These are phyloP conservation scores for Royoungia palumana DNA, from an alignment of 768 basidiomycete species.

Conservation along the genomic window DNA sequence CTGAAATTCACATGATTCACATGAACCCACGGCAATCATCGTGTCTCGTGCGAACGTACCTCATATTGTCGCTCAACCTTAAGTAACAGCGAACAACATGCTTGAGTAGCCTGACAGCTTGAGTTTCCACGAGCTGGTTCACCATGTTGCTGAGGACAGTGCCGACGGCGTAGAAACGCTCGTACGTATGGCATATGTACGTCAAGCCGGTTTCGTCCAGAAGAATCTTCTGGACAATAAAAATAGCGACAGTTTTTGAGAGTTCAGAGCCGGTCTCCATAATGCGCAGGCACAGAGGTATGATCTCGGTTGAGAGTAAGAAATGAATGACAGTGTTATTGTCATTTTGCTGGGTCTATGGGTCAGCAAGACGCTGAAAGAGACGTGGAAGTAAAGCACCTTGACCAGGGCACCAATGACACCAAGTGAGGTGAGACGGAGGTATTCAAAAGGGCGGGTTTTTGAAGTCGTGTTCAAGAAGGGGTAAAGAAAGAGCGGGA, in stretches of 20 bases:
- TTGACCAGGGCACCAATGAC: slow-evolving; percentile 99
- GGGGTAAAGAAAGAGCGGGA: slow-evolving; percentile 92
- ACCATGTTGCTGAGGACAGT: slow-evolving; percentile 99
- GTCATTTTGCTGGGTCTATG: slow-evolving; percentile 84
- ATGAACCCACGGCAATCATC: slow-evolving; percentile 8
- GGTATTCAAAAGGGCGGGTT: slow-evolving; percentile 99
- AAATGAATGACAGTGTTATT: slow-evolving; percentile 99
- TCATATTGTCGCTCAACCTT: slow-evolving; percentile 90
- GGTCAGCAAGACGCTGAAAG: slow-evolving; percentile 9
- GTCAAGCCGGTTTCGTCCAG: slow-evolving; percentile 96
- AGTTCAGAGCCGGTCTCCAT: slow-evolving; percentile 99
- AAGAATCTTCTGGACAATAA: slow-evolving; percentile 98
- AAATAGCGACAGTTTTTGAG: slow-evolving; percentile 98
- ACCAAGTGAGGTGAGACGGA: slow-evolving; percentile 97
- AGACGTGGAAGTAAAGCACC: slow-evolving; percentile 40
- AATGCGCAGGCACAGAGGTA: slow-evolving; percentile 96
- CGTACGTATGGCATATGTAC: slow-evolving; percentile 99
- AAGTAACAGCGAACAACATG: slow-evolving; percentile 98
- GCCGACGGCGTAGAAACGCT: slow-evolving; percentile 98
- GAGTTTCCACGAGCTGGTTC: slow-evolving; percentile 94
- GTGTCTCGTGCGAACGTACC: slow-evolving; percentile 48
- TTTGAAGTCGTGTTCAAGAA: slow-evolving; percentile 99
- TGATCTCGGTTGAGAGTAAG: slow-evolving; percentile 97
- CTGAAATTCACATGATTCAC: slow-evolving; percentile 38
- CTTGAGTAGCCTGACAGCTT: slow-evolving; percentile 93